A percentile compares a stretch with the other conserved stretches of the same genome.
Conservation (phyloP, 345 rosid species). For the Citropsis articulata region DNA sequence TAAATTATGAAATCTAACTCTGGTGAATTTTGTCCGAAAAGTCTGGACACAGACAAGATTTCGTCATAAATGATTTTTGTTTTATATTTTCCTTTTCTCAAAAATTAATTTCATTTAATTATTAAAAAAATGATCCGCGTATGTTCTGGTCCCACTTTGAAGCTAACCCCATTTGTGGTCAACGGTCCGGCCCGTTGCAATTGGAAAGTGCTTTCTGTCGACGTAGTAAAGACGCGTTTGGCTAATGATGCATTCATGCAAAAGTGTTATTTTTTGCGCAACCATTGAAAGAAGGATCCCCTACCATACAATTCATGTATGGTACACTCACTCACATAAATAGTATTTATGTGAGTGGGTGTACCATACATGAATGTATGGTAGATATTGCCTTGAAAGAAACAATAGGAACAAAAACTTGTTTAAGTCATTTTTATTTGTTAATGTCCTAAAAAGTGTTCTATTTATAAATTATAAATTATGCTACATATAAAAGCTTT, state of each 20-base stretch:
- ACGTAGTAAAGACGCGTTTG: not conserved
- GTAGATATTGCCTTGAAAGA: too few relatives aligned
- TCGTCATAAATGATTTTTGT: not conserved
- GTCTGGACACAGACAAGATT: not conserved
- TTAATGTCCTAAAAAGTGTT: not conserved
- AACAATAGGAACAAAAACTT: too few relatives aligned
- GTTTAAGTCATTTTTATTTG: not conserved
- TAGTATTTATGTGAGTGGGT: too few relatives aligned
- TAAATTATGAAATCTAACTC: slow-evolving; percentile 19
- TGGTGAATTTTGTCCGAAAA: not conserved
- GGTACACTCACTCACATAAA: too few relatives aligned
- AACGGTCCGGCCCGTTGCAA: not conserved
- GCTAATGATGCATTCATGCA: not conserved
- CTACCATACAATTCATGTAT: too few relatives aligned
- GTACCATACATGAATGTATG: too few relatives aligned
- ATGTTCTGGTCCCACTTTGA: slow-evolving; percentile 18
- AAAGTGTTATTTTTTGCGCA: not conserved
- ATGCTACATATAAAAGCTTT: not conserved
- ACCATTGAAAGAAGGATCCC: too few relatives aligned
- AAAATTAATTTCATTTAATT: not conserved
- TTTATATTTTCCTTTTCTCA: not conserved
- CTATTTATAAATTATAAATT: not conserved
- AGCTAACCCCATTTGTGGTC: not conserved
- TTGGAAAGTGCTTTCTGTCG: not conserved
- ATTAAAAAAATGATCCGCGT: not conserved